Evolutionary conservation across 768 basidiomycete species (phyloP).

Genomic region (Kwoniella dendrophila): DNA sequence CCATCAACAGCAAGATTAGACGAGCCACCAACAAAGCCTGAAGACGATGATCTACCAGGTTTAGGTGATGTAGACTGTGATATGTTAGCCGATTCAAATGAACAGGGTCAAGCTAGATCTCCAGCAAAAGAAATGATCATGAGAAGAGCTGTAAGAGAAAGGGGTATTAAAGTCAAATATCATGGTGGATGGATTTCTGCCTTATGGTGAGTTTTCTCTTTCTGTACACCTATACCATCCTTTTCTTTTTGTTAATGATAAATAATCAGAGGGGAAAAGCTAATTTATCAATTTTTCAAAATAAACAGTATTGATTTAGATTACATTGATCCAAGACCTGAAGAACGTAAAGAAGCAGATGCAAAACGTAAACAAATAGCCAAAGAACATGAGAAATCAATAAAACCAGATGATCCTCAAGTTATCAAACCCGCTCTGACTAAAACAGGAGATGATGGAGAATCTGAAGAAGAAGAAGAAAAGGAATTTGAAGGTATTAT

Average conservation of each 20-base stretch:
- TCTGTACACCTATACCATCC: neutral
- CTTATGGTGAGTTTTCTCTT: constrained; percentile 41
- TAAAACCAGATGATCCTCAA: neutral
- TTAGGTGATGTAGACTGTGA: constrained; percentile 52
- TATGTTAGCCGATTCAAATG: constrained; percentile 53
- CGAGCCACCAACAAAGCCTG: constrained; percentile 28
- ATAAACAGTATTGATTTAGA: constrained; percentile 48
- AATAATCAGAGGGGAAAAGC: too few relatives aligned
- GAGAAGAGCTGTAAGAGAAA: constrained; percentile 44
- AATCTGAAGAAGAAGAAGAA: constrained; percentile 22
- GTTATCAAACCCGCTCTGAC: neutral
- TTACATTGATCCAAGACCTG: constrained; percentile 46
- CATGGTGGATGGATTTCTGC: constrained; percentile 52
- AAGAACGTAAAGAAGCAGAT: constrained; percentile 32
- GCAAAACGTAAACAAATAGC: constrained; percentile 13
- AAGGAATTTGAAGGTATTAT: constrained; percentile 23
- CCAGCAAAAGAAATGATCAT: constrained; percentile 48
- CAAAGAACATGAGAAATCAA: constrained; percentile 15
- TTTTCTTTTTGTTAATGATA: too few relatives aligned
- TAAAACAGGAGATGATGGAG: constrained; percentile 11
- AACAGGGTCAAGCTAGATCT: constrained; percentile 36
- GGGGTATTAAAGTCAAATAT: constrained; percentile 46
- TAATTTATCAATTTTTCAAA: neutral
- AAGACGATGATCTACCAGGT: constrained; percentile 34
- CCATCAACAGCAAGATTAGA: constrained; percentile 34